Percentiles rank a stretch among this genome's conserved stretches.
phyloP scores from a whole-genome alignment of 768 basidiomycete genomes.

The Suillus placidus region DNA sequence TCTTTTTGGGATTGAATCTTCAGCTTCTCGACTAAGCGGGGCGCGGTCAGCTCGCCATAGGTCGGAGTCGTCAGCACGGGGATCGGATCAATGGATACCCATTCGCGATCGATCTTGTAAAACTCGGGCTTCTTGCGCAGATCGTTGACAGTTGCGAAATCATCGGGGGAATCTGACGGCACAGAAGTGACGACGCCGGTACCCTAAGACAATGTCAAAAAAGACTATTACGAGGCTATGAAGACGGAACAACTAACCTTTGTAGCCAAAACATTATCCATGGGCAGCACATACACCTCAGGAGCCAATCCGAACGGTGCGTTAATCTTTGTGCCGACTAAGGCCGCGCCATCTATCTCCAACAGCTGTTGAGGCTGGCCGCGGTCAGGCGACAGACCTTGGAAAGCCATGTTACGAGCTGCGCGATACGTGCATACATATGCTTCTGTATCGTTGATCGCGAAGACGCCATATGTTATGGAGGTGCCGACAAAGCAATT shows the following conservation, averaged over 20 bases:
- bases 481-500: constrained; percentile 93
- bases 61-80: constrained; percentile 87
- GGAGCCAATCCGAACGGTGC: constrained; percentile 83
- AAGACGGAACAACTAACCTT: constrained; percentile 57
- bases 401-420: constrained; percentile 97
- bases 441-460: constrained; percentile 83
- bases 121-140: constrained; percentile 95
- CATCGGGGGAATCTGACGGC: constrained; percentile 98
- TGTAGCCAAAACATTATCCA: constrained; percentile 96
- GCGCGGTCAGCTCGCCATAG: constrained; percentile 92
- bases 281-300: constrained; percentile 95
- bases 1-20: constrained; percentile 98
- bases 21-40: constrained; percentile 78
- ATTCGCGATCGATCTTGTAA: constrained; percentile 91
- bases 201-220: constrained; percentile 51
- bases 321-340: constrained; percentile 88
- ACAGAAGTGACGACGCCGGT: constrained; percentile 98
- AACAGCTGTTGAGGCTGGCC: constrained; percentile 74
- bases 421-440: constrained; percentile 89
- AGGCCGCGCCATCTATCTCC: constrained; percentile 75
- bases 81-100: constrained; percentile 83
- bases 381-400: constrained; percentile 74
- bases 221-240: constrained; percentile 6
- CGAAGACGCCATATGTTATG: constrained; percentile 92
- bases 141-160: constrained; percentile 87